These are phyloP conservation scores for Stephania japonica DNA, from an alignment of 164 flowering plant species.

Conservation along the genomic window DNA sequence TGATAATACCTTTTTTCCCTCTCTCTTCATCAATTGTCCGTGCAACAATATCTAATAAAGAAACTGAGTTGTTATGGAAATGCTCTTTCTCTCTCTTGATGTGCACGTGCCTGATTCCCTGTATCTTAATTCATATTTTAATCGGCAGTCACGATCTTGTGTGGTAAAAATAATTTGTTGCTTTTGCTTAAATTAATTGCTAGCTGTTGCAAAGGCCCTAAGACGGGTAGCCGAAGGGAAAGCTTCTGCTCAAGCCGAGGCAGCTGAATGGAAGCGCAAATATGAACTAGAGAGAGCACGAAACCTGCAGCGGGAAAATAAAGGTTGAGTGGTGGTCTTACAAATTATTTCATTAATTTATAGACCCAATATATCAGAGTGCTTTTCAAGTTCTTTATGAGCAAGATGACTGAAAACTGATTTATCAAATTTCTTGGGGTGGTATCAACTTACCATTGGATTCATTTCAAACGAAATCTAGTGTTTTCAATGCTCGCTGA, in stretches of 20 bases:
- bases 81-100: neutral
- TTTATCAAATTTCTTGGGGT: neutral
- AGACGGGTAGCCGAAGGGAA: conserved; percentile 85
- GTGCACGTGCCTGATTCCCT: neutral
- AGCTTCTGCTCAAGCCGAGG: conserved; percentile 98
- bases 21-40: neutral
- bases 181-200: conserved; percentile 11
- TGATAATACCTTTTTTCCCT: neutral
- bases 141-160: neutral
- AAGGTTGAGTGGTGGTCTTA: conserved; percentile 40
- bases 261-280: conserved; percentile 98
- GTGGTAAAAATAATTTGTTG: neutral
- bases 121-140: neutral
- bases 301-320: conserved; percentile 45
- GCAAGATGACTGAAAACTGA: neutral
- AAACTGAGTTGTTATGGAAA: neutral
- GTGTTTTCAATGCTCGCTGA: no score
- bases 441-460: neutral
- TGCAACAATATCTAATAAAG: neutral
- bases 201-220: conserved; percentile 92
- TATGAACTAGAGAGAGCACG: conserved; percentile 71
- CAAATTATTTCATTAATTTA: neutral
- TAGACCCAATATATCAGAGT: neutral
- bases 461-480: neutral
- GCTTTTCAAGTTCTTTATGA: neutral